Conservation (phyloP, 768 basidiomycete species). For the Lentinula raphanica region DNA sequence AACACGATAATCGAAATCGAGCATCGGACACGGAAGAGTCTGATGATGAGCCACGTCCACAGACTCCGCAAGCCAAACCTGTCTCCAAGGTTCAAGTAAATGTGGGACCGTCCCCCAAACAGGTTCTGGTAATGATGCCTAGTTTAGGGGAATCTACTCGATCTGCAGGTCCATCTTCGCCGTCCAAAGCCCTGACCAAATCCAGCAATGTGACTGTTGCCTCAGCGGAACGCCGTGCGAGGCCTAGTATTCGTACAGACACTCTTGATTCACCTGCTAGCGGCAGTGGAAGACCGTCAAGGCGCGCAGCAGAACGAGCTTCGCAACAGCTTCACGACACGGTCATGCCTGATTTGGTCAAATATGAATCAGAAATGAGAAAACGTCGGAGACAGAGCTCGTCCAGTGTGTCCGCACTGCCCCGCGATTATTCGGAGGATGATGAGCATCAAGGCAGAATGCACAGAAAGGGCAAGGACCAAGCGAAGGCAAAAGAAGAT, state of each 20-base stretch:
- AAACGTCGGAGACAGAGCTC: slow-evolving; percentile 24
- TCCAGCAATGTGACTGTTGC: background rate
- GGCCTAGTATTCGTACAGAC: background rate
- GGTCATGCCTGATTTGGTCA: slow-evolving; percentile 76
- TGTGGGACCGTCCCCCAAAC: background rate
- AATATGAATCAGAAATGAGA: slow-evolving; percentile 65
- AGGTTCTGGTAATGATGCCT: background rate
- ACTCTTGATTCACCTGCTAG: background rate
- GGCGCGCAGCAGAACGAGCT: slow-evolving; percentile 41
- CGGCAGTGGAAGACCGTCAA: slow-evolving; percentile 14
- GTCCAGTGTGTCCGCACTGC: slow-evolving; percentile 15
- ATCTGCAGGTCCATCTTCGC: background rate
- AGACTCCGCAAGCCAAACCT: background rate
- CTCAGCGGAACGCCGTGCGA: background rate
- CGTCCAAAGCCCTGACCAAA: background rate
- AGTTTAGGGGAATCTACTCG: background rate
- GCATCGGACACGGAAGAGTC: background rate
- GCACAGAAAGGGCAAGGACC: slow-evolving; percentile 2
- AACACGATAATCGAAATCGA: background rate
- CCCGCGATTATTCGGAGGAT: slow-evolving; percentile 26
- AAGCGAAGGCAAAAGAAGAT: background rate
- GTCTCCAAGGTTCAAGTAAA: background rate
- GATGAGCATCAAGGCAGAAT: slow-evolving; percentile 15
- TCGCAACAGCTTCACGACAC: slow-evolving; percentile 50
- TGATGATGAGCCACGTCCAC: background rate